Conservation (phyloP, 768 basidiomycete species). For the Suillus discolor region DNA sequence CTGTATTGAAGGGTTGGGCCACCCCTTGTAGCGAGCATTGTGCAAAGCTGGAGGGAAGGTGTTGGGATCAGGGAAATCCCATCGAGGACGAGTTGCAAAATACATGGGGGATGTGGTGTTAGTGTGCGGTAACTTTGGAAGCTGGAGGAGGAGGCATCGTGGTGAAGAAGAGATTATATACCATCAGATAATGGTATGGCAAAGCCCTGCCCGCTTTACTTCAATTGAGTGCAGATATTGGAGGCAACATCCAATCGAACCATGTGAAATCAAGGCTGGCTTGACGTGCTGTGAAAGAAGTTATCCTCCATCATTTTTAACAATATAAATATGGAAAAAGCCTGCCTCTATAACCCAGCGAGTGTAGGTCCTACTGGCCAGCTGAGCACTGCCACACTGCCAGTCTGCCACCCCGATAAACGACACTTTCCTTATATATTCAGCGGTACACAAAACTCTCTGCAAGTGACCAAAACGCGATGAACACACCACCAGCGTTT, state of each 20-base stretch:
- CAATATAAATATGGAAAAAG: not conserved
- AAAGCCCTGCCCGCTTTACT: not conserved
- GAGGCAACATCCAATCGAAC: not conserved
- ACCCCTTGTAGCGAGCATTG: slow-evolving; percentile 6
- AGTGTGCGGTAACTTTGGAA: not conserved
- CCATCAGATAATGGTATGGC: slow-evolving; percentile 1
- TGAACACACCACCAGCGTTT: slow-evolving; percentile 27
- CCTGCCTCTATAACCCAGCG: not conserved
- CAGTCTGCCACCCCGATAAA: not conserved
- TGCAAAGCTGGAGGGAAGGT: not conserved
- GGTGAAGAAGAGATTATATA: slow-evolving; percentile 8
- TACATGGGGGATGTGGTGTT: not conserved
- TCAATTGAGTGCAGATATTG: not conserved
- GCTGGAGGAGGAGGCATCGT: not conserved
- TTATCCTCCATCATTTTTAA: not conserved
- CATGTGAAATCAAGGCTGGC: not conserved
- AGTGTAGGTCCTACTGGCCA: not conserved
- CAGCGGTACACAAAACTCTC: not conserved
- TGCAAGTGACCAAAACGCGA: not conserved
- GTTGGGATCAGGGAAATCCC: not conserved
- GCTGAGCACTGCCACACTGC: not conserved
- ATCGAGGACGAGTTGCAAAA: not conserved
- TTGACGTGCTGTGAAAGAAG: not conserved
- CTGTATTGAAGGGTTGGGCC: not conserved
- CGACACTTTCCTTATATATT: not conserved